Conservation (phyloP, 2,329 filamentous ascomycete species). For the Emmonsiellopsis sp. region DNA sequence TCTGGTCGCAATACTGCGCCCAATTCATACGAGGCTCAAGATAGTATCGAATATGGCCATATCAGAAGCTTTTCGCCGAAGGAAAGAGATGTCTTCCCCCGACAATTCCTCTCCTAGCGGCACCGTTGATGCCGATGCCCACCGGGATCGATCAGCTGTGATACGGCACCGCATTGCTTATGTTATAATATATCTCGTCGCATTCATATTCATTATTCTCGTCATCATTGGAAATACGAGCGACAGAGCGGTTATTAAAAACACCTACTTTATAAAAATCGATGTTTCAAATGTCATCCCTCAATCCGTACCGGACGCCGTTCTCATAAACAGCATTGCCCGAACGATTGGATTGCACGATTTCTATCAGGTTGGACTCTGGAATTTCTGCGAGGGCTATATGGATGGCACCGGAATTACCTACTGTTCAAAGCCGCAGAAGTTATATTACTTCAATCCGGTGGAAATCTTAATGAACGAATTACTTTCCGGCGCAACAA, state of each 20-base stretch:
- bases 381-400: constrained; percentile 88
- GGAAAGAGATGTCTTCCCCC: neutral
- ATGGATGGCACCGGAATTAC: constrained; percentile 58
- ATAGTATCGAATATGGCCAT: neutral
- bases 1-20: neutral
- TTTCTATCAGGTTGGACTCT: constrained; percentile 87
- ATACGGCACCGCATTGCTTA: constrained; percentile 53
- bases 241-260: constrained; percentile 50
- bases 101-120: neutral
- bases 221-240: constrained; percentile 69
- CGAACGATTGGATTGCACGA: constrained; percentile 80
- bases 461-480: constrained; percentile 71
- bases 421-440: constrained; percentile 58
- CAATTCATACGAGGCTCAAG: neutral
- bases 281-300: constrained; percentile 76
- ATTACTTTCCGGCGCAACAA: constrained; percentile 70
- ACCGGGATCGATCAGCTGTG: neutral
- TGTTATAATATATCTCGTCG: constrained; percentile 61
- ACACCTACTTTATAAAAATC: constrained; percentile 77
- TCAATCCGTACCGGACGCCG: constrained; percentile 57
- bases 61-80: neutral
- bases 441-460: constrained; percentile 85
- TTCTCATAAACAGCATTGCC: constrained; percentile 77
- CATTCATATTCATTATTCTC: constrained; percentile 69
- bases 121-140: neutral